Conservation (phyloP, 495 filamentous ascomycete genomes). For the Aspergillus mulundensis region DNA sequence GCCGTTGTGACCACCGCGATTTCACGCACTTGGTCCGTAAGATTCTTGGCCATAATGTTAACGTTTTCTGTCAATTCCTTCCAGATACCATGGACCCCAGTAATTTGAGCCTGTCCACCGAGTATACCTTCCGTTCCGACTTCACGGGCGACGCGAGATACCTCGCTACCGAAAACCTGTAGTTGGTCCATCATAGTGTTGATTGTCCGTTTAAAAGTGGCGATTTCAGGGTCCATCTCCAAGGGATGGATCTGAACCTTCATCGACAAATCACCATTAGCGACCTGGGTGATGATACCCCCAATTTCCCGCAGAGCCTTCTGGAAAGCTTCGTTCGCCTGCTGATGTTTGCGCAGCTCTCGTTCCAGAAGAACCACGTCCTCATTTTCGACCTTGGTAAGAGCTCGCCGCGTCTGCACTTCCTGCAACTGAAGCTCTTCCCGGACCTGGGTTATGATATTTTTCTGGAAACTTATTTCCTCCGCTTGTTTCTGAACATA, state of each 20-base stretch:
- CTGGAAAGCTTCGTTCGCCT: constrained; percentile 97
- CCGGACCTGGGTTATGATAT: constrained; percentile 65
- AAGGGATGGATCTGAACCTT: constrained; percentile 94
- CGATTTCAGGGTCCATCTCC: constrained; percentile 99
- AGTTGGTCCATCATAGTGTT: constrained; percentile 99
- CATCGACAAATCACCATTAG: constrained; percentile 93
- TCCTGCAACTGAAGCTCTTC: constrained; percentile 60
- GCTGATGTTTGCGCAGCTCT: constrained; percentile 92
- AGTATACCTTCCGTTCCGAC: constrained; percentile 96
- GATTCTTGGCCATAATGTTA: constrained; percentile 93
- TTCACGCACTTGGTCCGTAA: constrained; percentile 87
- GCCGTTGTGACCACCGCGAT: constrained; percentile 96
- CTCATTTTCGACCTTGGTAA: constrained; percentile 57
- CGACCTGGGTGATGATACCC: constrained; percentile 92
- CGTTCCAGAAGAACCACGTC: constrained; percentile 72
- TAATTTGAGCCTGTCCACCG: constrained; percentile 93
- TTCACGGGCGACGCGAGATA: constrained; percentile 92
- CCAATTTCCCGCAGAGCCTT: constrained; percentile 96
- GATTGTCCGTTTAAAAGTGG: constrained; percentile 93
- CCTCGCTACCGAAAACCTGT: constrained; percentile 94
- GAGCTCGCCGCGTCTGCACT: constrained; percentile 52
- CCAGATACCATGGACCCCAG: constrained; percentile 96
- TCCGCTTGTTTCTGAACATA: constrained; percentile 77
- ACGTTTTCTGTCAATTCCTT: constrained; percentile 97
- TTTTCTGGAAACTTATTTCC: constrained; percentile 68